Evolutionary conservation across 306 rosid genomes (phyloP).

Genomic region (Fagus sylvatica): DNA sequence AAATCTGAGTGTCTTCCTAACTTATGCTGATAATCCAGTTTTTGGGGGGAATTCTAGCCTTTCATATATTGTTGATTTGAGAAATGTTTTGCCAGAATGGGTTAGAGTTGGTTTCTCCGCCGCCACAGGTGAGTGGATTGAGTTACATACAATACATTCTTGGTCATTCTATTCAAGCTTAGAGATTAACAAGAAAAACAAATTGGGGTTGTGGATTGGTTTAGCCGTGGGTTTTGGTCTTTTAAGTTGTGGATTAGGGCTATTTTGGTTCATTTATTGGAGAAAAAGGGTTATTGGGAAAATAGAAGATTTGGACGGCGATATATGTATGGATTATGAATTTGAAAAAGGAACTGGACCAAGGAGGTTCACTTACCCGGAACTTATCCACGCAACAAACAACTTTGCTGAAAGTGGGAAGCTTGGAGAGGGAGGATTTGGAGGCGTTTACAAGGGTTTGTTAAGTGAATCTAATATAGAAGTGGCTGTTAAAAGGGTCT

Average conservation of each 20-base stretch:
- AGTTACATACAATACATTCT: conserved; percentile 51
- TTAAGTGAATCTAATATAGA: conserved; percentile 35
- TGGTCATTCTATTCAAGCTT: conserved; percentile 78
- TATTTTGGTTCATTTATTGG: conserved; percentile 46
- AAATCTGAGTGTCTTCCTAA: conserved; percentile 59
- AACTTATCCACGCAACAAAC: conserved; percentile 49
- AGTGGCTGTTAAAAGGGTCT: conserved; percentile 71
- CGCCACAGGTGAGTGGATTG: conserved; percentile 57
- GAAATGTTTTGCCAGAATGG: conserved; percentile 51
- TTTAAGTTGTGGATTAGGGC: conserved; percentile 37
- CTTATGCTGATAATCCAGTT: conserved; percentile 44
- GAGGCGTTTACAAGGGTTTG: conserved; percentile 67
- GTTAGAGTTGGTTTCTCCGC: conserved; percentile 77
- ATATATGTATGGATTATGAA: conserved; percentile 54
- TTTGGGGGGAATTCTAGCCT: conserved; percentile 40
- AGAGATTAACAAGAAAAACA: conserved; percentile 22
- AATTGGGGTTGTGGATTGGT: conserved; percentile 31
- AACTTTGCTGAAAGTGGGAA: conserved; percentile 50
- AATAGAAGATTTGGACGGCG: conserved; percentile 25
- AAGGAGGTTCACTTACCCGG: conserved; percentile 53
- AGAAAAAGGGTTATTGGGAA: conserved; percentile 26
- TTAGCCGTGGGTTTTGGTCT: conserved; percentile 35
- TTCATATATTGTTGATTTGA: conserved; percentile 52
- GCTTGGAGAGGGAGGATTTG: conserved; percentile 81
- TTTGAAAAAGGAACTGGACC: conserved; percentile 70